Conservation (phyloP, 768 basidiomycete genomes). For the Trametes villosa region DNA sequence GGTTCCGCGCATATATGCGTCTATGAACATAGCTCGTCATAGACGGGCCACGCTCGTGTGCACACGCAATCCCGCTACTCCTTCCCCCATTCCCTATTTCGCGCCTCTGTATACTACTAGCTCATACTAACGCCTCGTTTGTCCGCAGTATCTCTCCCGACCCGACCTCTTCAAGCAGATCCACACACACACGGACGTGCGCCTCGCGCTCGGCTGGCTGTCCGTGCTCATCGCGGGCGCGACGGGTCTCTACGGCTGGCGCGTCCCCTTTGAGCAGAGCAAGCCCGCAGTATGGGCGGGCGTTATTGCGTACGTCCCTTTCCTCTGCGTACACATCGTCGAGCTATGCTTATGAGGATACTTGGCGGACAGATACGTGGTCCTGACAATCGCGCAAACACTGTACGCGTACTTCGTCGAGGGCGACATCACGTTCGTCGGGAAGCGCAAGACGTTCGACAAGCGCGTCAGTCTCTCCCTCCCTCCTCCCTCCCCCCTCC, state of each 20-base stretch:
- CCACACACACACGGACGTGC: constrained; percentile 86
- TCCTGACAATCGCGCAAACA: constrained; percentile 72
- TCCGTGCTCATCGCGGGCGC: constrained; percentile 81
- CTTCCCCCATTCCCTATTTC: too few relatives aligned
- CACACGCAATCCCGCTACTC: too few relatives aligned
- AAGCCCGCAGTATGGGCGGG: constrained; percentile 82
- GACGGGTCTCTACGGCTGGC: constrained; percentile 85
- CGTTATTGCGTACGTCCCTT: constrained; percentile 66
- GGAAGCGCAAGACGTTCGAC: constrained; percentile 87
- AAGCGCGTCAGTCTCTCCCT: constrained; percentile 69
- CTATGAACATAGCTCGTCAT: too few relatives aligned
- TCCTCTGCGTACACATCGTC: constrained; percentile 7
- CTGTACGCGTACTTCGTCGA: constrained; percentile 89
- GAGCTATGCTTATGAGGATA: neutral
- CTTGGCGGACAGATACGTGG: constrained; percentile 62
- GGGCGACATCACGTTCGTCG: constrained; percentile 82
- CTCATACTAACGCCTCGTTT: neutral
- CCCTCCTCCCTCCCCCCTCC: neutral
- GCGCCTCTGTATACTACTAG: neutral
- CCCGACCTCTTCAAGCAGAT: constrained; percentile 87
- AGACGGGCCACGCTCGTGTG: too few relatives aligned
- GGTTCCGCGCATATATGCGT: too few relatives aligned
- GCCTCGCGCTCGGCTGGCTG: constrained; percentile 85
- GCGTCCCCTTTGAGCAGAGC: constrained; percentile 86
- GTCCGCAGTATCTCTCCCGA: constrained; percentile 72